These are phyloP conservation scores for Nissolia schottii DNA, from an alignment of 306 rosid species.

Conservation along the genomic window DNA sequence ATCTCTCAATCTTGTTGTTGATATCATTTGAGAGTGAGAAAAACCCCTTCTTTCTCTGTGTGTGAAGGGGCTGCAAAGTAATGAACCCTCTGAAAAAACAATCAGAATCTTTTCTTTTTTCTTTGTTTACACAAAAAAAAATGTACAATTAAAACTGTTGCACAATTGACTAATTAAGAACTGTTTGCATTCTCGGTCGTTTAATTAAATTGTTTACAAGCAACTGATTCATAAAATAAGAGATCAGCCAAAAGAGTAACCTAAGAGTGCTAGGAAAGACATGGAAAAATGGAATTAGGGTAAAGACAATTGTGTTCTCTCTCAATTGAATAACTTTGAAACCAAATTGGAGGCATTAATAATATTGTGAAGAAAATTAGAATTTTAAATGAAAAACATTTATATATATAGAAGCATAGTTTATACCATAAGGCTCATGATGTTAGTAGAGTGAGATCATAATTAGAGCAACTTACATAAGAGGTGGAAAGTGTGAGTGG, in stretches of 20 bases:
- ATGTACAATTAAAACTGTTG: no score
- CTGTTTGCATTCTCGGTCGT: no score
- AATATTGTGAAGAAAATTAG: not conserved
- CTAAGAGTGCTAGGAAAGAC: no score
- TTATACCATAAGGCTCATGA: not conserved
- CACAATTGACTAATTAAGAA: no score
- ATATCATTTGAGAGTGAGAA: not conserved
- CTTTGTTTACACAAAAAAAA: not conserved
- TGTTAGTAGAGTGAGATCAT: no score
- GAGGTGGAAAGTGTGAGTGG: slow-evolving; percentile 16
- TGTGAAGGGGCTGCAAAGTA: not conserved
- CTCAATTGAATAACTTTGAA: slow-evolving; percentile 18
- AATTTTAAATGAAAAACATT: slow-evolving; percentile 31
- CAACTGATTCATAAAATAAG: not conserved
- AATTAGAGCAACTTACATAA: slow-evolving; percentile 34
- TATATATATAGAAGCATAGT: slow-evolving; percentile 13
- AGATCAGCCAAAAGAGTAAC: no score
- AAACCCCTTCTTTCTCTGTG: not conserved
- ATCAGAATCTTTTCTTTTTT: not conserved
- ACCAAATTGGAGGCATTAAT: slow-evolving; percentile 11
- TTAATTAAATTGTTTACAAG: no score
- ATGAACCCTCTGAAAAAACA: slow-evolving; percentile 14
- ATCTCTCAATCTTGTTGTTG: slow-evolving; percentile 5
- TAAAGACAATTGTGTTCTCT: not conserved
- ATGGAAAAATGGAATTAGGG: slow-evolving; percentile 40